Evolutionary conservation across 768 basidiomycete species (phyloP).

Genomic region (Lactifluus pinguis): DNA sequence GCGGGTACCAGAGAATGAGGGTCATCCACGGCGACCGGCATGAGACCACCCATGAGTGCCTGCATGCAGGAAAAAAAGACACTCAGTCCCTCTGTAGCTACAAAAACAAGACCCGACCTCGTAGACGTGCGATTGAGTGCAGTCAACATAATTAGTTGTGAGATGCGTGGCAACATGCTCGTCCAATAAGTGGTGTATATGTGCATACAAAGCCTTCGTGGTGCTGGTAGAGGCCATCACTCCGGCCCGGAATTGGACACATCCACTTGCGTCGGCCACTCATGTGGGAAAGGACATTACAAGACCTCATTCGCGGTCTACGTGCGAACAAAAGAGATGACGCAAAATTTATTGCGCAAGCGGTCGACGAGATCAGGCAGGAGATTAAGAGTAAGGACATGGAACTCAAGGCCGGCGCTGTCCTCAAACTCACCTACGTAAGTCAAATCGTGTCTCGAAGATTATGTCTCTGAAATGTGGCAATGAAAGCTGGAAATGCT

Average conservation of each 20-base stretch:
- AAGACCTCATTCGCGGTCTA: slow-evolving; percentile 91
- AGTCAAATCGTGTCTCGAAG: slow-evolving; percentile 29
- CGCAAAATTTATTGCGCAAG: slow-evolving; percentile 82
- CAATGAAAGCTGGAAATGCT: slow-evolving; percentile 87
- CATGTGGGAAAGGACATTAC: slow-evolving; percentile 96
- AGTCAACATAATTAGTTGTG: slow-evolving; percentile 6
- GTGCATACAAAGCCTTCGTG: slow-evolving; percentile 3
- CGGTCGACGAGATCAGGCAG: slow-evolving; percentile 86
- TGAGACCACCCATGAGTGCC: slow-evolving; percentile 5
- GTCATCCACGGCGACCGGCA: slow-evolving; percentile 4
- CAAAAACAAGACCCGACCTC: slow-evolving; percentile 1
- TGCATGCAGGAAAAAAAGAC: neutral
- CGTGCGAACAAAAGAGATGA: slow-evolving; percentile 94
- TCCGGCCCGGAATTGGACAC: neutral
- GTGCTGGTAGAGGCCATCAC: neutral
- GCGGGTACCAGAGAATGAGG: slow-evolving; percentile 12
- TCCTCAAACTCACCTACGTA: slow-evolving; percentile 95
- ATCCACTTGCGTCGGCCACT: slow-evolving; percentile 18
- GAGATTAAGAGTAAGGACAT: slow-evolving; percentile 93
- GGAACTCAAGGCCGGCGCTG: slow-evolving; percentile 92
- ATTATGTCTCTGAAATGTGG: slow-evolving; percentile 10
- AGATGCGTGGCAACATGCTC: slow-evolving; percentile 11
- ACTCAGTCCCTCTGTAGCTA: neutral
- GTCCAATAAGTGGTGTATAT: slow-evolving; percentile 17
- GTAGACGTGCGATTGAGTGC: slow-evolving; percentile 12